Evolutionary conservation across 352 stramenopile species (phyloP).

Genomic region (Phytophthora pistaciae): DNA sequence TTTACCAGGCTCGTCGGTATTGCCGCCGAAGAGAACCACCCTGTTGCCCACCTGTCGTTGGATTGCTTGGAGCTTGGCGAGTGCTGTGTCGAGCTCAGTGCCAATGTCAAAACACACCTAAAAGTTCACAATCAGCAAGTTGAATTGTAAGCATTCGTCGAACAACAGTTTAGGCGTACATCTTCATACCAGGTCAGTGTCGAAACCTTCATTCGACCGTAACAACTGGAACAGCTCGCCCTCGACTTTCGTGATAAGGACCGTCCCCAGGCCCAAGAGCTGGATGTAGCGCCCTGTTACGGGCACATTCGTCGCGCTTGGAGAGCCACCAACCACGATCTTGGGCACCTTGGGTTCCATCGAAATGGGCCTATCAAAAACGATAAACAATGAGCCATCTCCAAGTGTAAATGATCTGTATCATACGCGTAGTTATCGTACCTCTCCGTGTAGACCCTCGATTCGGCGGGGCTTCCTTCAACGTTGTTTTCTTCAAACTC

Average conservation of each 20-base stretch:
- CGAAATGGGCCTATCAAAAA: constrained; percentile 27
- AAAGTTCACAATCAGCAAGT: constrained; percentile 1
- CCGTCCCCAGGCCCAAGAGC: constrained; percentile 67
- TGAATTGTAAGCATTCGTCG: background rate
- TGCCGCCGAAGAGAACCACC: constrained; percentile 71
- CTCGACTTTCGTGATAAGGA: constrained; percentile 47
- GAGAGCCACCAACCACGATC: constrained; percentile 62
- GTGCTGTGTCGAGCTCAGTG: constrained; percentile 48
- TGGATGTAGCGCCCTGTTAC: constrained; percentile 78
- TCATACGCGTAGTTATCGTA: constrained; percentile 5
- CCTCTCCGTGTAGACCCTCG: constrained; percentile 20
- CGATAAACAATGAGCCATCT: background rate
- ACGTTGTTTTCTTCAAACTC: constrained; percentile 45
- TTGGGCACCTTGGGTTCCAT: constrained; percentile 66
- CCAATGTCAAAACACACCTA: constrained; percentile 79
- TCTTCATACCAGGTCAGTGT: constrained; percentile 62
- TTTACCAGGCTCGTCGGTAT: constrained; percentile 38
- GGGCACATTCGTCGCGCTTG: constrained; percentile 45
- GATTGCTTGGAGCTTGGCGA: constrained; percentile 51
- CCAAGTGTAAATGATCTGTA: constrained; percentile 1
- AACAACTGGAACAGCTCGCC: constrained; percentile 48
- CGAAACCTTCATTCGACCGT: constrained; percentile 33
- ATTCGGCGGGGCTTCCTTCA: background rate
- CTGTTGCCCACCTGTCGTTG: constrained; percentile 47
- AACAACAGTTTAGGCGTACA: background rate